These are phyloP conservation scores for Malus hybrid DNA, from an alignment of 331 rosid species.

Conservation along the genomic window DNA sequence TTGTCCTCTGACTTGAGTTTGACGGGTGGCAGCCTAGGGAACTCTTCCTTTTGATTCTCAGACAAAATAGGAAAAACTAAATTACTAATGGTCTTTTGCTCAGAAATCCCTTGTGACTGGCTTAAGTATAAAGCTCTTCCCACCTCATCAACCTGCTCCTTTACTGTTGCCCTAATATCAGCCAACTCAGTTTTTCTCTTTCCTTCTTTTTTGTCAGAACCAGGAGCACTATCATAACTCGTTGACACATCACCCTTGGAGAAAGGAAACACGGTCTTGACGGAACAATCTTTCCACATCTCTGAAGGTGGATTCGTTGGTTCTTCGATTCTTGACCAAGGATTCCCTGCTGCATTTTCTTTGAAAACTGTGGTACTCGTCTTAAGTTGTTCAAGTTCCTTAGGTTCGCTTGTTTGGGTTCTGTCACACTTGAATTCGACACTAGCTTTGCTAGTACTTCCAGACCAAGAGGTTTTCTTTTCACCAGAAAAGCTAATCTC, in stretches of 20 bases:
- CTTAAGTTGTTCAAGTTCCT: conserved; percentile 51
- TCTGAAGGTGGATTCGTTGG: conserved; percentile 53
- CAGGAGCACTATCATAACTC: conserved; percentile 35
- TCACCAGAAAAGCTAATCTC: conserved; percentile 36
- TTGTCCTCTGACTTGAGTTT: conserved; percentile 87
- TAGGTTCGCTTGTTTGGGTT: conserved; percentile 41
- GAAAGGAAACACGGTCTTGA: conserved; percentile 77
- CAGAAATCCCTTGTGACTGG: conserved; percentile 59
- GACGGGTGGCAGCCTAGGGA: conserved; percentile 92
- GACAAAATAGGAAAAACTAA: conserved; percentile 47
- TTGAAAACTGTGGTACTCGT: conserved; percentile 33
- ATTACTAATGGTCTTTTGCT: conserved; percentile 42
- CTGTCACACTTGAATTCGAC: conserved; percentile 36
- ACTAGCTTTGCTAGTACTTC: conserved; percentile 48
- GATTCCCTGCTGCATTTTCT: conserved; percentile 50
- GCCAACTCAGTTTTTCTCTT: conserved; percentile 44
- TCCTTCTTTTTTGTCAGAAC: conserved; percentile 59
- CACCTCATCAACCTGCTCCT: conserved; percentile 84
- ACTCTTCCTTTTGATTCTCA: conserved; percentile 75
- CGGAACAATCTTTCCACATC: conserved; percentile 70
- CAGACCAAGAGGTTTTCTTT: conserved; percentile 53
- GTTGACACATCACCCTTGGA: conserved; percentile 49
- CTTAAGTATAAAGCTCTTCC: conserved; percentile 70
- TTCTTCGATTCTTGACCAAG: conserved; percentile 64
- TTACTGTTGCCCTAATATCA: conserved; percentile 54